A percentile compares a stretch with the other conserved stretches of the same genome.
These are phyloP conservation scores for Boletus smithii DNA, from an alignment of 1,284 basidiomycete genomes.

Conservation along the genomic window DNA sequence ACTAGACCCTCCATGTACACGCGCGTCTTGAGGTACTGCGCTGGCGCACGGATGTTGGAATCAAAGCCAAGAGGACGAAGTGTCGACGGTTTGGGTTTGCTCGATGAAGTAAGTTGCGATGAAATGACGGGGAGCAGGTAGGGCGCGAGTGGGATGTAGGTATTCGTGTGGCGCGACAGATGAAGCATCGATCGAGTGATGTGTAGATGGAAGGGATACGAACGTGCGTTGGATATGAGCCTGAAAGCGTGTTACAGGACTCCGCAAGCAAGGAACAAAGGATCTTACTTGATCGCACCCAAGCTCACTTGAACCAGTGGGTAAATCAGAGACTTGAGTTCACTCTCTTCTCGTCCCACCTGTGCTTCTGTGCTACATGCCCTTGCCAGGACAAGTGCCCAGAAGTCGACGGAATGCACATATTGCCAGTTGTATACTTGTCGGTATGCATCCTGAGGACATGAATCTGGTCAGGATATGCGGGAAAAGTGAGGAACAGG, in stretches of 20 bases:
- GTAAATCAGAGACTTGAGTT: conserved; percentile 87
- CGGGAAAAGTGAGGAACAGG: conserved; percentile 17
- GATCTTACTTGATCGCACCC: conserved; percentile 82
- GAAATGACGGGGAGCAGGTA: conserved; percentile 87
- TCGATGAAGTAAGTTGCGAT: conserved; percentile 68
- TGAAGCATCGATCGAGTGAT: conserved; percentile 70
- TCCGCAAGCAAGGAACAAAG: not conserved
- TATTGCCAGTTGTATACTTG: conserved; percentile 99
- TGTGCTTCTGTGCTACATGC: conserved; percentile 67
- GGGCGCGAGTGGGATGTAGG: conserved; percentile 87
- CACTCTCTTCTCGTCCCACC: conserved; percentile 65
- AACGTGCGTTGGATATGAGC: conserved; percentile 78
- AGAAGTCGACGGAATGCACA: conserved; percentile 94
- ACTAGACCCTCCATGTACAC: conserved; percentile 82
- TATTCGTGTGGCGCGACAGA: conserved; percentile 73
- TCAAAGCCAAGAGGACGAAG: conserved; percentile 89
- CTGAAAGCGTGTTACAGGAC: conserved; percentile 40
- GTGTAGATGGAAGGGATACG: conserved; percentile 80
- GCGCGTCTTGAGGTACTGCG: conserved; percentile 85
- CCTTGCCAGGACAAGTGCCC: conserved; percentile 85
- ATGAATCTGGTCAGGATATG: conserved; percentile 15
- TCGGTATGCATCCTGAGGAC: conserved; percentile 76
- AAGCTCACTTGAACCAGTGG: conserved; percentile 93
- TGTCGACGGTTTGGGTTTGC: conserved; percentile 83
- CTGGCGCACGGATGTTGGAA: conserved; percentile 82